Evolutionary conservation across 768 basidiomycete genomes (phyloP), one percentile per base, ranked within the genome.

Genomic region (Suillus plorans): DNA sequence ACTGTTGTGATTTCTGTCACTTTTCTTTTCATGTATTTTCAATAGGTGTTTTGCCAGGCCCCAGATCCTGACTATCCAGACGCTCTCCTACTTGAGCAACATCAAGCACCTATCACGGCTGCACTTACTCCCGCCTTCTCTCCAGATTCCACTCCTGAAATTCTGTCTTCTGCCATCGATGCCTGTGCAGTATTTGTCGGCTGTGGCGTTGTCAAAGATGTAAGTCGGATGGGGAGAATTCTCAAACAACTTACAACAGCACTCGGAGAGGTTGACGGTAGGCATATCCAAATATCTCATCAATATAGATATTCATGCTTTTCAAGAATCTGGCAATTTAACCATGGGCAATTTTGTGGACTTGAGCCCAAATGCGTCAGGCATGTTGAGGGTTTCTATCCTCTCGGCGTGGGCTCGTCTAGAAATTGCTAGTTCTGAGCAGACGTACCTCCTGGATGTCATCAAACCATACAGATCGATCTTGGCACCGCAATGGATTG

Each of bases 81-180:
- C 65, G 88, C 92, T 0, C 81, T 96, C 6, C 80, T 99, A 3
- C 85, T 99, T 14, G 97, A 99, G 73, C 97, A 99, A 74, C 92
- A 97, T 75, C 97, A 99, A 78, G 97, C 97, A 0, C 97, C 97
- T 0, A 97, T 99, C 65, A 97, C 97, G 2, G 95, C 97, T 22
- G 97, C 97, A 0, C 83, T 99, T 20, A 99, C 97, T 0, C 97
- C 97, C 0, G 95, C 96, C 0, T 99, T 99, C 72, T 95, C 94
- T 1, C 84, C 94, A 0, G 97, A 99, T 73, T 94, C 95, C 1
- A 94, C 95, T 1, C 97, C 97, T 0, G 97, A 99, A 73, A 96
- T 99, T 39, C 73, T 98, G 47, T 93, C 96, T 0, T 89, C 92
- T 31, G 97, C 95, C 1, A 89, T 99, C 20, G 88, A 95, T 72